Evolutionary conservation across 805 yeast species (phyloP).

Genomic region (Saturnispora besseyi): DNA sequence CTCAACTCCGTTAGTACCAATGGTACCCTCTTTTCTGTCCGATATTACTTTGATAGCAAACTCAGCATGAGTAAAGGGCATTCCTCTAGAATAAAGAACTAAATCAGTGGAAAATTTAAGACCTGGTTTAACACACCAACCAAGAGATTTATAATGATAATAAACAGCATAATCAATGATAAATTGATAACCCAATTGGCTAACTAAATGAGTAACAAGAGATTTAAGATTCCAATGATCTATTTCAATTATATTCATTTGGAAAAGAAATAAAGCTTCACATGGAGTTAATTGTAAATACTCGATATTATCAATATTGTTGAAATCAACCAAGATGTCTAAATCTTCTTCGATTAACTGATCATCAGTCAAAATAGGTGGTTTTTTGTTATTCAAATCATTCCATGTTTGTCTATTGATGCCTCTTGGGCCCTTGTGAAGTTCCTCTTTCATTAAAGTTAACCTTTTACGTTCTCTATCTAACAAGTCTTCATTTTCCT

Average conservation of each 20-base stretch:
- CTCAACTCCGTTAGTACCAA: background rate
- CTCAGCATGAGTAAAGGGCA: constrained; percentile 93
- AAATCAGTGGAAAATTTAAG: constrained; percentile 87
- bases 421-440: constrained; percentile 13
- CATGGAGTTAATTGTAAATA: constrained; percentile 62
- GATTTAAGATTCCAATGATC: background rate
- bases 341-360: constrained; percentile 30
- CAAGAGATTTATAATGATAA: constrained; percentile 78
- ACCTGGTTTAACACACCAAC: constrained; percentile 94
- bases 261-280: constrained; percentile 65
- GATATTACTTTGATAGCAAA: constrained; percentile 42
- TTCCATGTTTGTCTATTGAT: background rate
- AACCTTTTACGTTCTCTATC: constrained; percentile 29
- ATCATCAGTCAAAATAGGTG: background rate
- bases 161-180: constrained; percentile 60
- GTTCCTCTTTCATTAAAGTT: constrained; percentile 15
- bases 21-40: constrained; percentile 5
- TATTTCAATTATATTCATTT: constrained; percentile 27
- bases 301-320: constrained; percentile 29
- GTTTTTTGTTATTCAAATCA: background rate
- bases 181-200: constrained; percentile 10
- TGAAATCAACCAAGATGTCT: constrained; percentile 24
- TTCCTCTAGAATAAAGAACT: constrained; percentile 80
- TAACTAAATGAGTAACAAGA: constrained; percentile 13
- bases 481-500: constrained; percentile 16